phyloP scores from a whole-genome alignment of 1,284 basidiomycete species.

The Moniliella sp. region DNA sequence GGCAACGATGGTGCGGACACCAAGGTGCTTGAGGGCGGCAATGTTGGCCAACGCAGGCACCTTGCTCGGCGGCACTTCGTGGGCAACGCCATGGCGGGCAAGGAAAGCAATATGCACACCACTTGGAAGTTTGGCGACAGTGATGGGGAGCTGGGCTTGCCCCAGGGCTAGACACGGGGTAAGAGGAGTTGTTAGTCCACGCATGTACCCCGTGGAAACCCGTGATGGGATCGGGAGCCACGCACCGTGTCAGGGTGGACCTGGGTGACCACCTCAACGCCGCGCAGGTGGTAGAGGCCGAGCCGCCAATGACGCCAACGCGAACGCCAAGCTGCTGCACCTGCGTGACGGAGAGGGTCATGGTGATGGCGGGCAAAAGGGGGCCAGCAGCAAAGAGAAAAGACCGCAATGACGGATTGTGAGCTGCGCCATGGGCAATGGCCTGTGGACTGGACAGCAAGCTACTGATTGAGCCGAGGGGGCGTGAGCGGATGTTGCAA shows the following conservation, averaged over 20 bases:
- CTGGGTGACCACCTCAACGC: slow-evolving; percentile 17
- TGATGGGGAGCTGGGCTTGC: slow-evolving; percentile 74
- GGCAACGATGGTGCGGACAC: slow-evolving; percentile 66
- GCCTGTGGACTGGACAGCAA: no score
- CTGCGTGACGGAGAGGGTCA: no score
- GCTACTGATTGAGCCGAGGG: no score
- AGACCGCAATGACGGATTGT: no score
- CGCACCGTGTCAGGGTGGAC: slow-evolving; percentile 18
- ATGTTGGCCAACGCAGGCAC: slow-evolving; percentile 69
- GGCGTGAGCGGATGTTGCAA: no score
- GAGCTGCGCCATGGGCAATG: no score
- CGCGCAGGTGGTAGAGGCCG: slow-evolving; percentile 30
- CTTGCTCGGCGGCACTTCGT: slow-evolving; percentile 37
- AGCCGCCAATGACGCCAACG: slow-evolving; percentile 28
- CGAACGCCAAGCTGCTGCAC: no score
- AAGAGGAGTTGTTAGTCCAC: no score
- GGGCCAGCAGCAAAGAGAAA: no score
- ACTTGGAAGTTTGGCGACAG: slow-evolving; percentile 57
- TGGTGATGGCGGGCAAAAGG: no score
- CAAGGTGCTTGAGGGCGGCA: slow-evolving; percentile 75
- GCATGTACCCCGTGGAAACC: no score
- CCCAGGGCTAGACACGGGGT: slow-evolving; percentile 58
- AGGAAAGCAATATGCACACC: slow-evolving; percentile 65
- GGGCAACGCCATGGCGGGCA: slow-evolving; percentile 62
- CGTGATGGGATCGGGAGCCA: no score